These are phyloP conservation scores for Hypoxylon crocopeplum DNA, from an alignment of 495 filamentous ascomycete genomes.

Conservation along the genomic window DNA sequence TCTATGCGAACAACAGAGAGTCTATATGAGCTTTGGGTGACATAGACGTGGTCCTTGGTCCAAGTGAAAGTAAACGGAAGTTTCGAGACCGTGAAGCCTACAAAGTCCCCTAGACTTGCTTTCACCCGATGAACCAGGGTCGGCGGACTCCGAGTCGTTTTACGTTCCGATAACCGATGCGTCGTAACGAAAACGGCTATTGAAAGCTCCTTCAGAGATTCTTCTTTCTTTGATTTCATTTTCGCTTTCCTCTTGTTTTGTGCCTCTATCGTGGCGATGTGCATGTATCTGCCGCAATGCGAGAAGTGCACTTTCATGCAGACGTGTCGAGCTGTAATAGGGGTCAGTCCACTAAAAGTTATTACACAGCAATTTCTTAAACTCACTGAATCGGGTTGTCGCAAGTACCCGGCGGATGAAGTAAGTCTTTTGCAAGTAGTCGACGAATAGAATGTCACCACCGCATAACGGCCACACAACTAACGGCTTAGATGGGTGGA, in stretches of 20 bases:
- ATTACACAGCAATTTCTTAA: not conserved
- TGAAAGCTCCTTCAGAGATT: not conserved
- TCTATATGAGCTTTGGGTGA: slow-evolving; percentile 2
- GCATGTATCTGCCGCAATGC: not conserved
- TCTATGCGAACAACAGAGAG: not conserved
- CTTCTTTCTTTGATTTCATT: not conserved
- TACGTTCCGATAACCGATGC: not conserved
- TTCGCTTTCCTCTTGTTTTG: not conserved
- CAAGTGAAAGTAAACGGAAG: slow-evolving; percentile 2
- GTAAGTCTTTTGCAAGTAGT: not conserved
- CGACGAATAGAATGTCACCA: slow-evolving; percentile 3
- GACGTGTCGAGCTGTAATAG: not conserved
- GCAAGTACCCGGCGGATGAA: not conserved
- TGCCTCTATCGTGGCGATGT: slow-evolving; percentile 6
- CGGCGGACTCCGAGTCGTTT: not conserved
- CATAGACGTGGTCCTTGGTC: not conserved
- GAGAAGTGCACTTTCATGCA: slow-evolving; percentile 6
- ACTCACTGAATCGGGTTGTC: slow-evolving; percentile 1
- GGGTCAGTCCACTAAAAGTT: not conserved
- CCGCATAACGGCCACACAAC: slow-evolving; percentile 5
- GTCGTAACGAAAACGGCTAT: not conserved
- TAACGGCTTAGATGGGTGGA: not conserved
- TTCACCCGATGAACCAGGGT: not conserved
- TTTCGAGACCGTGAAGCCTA: not conserved
- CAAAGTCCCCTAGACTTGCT: not conserved